Evolutionary conservation across 495 filamentous ascomycete genomes (phyloP).

Genomic region (Penicillium daleae): DNA sequence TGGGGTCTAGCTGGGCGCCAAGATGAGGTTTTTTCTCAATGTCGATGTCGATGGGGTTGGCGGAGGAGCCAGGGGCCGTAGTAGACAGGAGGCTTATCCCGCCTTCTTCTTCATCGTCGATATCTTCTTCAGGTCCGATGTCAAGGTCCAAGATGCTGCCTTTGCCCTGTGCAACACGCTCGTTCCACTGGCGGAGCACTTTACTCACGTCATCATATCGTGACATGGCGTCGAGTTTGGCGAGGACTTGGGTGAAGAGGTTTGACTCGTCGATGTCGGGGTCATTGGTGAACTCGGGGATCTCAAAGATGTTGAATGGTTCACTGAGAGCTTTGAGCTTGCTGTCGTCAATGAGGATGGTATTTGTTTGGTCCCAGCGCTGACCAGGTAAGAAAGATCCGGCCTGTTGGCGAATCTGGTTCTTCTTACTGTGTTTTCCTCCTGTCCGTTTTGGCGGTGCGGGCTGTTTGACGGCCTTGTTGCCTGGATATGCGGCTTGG

Average conservation of each 20-base stretch:
- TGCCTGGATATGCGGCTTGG: slow-evolving; percentile 48
- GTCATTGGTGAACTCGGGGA: slow-evolving; percentile 70
- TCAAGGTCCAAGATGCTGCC: slow-evolving; percentile 34
- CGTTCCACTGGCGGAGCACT: slow-evolving; percentile 36
- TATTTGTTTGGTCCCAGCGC: slow-evolving; percentile 81
- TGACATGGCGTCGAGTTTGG: slow-evolving; percentile 36
- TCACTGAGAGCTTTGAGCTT: slow-evolving; percentile 76
- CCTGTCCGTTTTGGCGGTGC: background rate
- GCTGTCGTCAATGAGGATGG: slow-evolving; percentile 86
- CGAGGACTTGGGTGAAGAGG: slow-evolving; percentile 40
- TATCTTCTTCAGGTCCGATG: slow-evolving; percentile 14
- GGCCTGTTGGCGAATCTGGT: background rate
- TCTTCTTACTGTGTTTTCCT: slow-evolving; percentile 2
- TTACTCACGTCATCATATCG: slow-evolving; percentile 48
- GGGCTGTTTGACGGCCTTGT: background rate
- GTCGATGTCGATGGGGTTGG: background rate
- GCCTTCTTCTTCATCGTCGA: slow-evolving; percentile 22
- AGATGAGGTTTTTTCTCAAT: background rate
- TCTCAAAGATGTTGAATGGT: slow-evolving; percentile 78
- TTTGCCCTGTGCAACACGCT: slow-evolving; percentile 11
- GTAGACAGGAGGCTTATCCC: slow-evolving; percentile 15
- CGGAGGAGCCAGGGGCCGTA: background rate
- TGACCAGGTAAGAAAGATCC: slow-evolving; percentile 1
- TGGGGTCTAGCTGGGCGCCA: background rate
- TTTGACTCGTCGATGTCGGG: slow-evolving; percentile 31